Percentiles rank a stretch among this genome's conserved stretches.
phyloP scores from a whole-genome alignment of 2,329 filamentous ascomycete genomes.

The Colletotrichum brevisporum region DNA sequence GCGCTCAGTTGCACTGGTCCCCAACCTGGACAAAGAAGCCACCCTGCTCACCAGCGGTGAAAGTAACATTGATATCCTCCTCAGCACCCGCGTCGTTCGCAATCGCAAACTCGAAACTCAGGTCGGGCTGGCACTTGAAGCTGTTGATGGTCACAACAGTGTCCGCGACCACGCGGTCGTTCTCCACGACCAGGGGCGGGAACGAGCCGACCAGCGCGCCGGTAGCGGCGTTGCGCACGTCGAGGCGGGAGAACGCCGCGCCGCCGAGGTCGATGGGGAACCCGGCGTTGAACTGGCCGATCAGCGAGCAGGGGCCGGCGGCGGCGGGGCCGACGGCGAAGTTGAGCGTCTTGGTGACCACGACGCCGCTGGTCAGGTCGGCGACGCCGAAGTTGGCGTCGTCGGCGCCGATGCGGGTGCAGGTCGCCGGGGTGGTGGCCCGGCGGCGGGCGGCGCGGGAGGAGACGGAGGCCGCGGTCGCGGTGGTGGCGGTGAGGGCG shows the following conservation, averaged over 20 bases:
- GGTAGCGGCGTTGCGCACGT: conserved; percentile 21
- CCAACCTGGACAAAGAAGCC: conserved; percentile 32
- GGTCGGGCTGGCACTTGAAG: conserved; percentile 17
- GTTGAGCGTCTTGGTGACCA: conserved; percentile 28
- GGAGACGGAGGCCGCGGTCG: conserved; percentile 13
- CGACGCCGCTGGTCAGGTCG: conserved; percentile 21
- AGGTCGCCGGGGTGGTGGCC: conserved; percentile 1
- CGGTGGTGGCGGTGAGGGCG: conserved; percentile 14
- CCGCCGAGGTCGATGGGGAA: conserved; percentile 32
- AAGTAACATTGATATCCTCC: conserved; percentile 21
- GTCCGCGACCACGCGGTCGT: conserved; percentile 10
- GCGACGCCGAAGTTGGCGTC: conserved; percentile 34
- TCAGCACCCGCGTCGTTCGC: conserved; percentile 17
- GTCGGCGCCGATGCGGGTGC: conserved; percentile 22
- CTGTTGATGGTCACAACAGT: conserved; percentile 31
- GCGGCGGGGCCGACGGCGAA: conserved; percentile 21
- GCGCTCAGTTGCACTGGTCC: conserved; percentile 28
- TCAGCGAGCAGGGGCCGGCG: conserved; percentile 30
- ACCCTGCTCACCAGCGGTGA: not conserved
- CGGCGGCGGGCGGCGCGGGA: conserved; percentile 24
- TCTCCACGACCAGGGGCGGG: conserved; percentile 23
- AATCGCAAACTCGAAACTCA: conserved; percentile 26
- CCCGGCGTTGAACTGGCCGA: conserved; percentile 27
- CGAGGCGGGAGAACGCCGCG: conserved; percentile 28
- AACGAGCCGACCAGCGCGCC: conserved; percentile 33